Conservation (phyloP, 1,284 basidiomycete genomes). For the Paramarasmius palmivorus region DNA sequence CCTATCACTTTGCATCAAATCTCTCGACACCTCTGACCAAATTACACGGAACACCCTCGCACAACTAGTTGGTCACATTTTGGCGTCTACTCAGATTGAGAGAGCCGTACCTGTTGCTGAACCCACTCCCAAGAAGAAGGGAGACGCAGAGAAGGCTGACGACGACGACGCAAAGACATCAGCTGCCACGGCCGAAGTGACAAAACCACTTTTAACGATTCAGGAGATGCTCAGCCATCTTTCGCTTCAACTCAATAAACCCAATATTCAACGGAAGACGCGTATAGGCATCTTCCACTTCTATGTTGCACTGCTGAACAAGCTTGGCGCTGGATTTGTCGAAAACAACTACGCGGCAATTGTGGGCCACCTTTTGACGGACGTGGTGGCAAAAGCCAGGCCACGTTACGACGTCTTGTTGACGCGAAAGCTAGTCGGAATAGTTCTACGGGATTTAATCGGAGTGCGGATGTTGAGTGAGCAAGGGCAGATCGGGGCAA, state of each 20-base stretch:
- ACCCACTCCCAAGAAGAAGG: constrained; percentile 63
- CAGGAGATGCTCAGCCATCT: constrained; percentile 83
- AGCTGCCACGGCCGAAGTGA: constrained; percentile 52
- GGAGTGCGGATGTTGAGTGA: constrained; percentile 89
- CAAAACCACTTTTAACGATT: constrained; percentile 75
- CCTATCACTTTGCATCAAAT: constrained; percentile 69
- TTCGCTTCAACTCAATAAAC: constrained; percentile 80
- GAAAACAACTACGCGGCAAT: constrained; percentile 84
- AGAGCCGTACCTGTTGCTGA: constrained; percentile 52
- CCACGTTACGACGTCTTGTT: constrained; percentile 77
- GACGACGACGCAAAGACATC: constrained; percentile 44
- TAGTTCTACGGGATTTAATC: constrained; percentile 84
- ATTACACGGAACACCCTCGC: constrained; percentile 80
- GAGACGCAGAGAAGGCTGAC: constrained; percentile 57
- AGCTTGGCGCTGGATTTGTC: constrained; percentile 78
- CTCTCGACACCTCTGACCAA: constrained; percentile 83
- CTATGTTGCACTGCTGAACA: constrained; percentile 78
- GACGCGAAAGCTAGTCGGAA: constrained; percentile 72
- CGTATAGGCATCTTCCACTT: constrained; percentile 89
- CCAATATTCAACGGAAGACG: constrained; percentile 65
- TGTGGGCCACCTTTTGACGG: constrained; percentile 76
- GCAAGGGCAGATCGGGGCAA: constrained; percentile 89
- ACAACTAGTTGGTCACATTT: constrained; percentile 79
- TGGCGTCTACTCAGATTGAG: constrained; percentile 84
- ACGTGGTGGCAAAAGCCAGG: constrained; percentile 66